Evolutionary conservation across 371 early-diverging fungal species (phyloP).

Genomic region (Apophysomyces elegans): DNA sequence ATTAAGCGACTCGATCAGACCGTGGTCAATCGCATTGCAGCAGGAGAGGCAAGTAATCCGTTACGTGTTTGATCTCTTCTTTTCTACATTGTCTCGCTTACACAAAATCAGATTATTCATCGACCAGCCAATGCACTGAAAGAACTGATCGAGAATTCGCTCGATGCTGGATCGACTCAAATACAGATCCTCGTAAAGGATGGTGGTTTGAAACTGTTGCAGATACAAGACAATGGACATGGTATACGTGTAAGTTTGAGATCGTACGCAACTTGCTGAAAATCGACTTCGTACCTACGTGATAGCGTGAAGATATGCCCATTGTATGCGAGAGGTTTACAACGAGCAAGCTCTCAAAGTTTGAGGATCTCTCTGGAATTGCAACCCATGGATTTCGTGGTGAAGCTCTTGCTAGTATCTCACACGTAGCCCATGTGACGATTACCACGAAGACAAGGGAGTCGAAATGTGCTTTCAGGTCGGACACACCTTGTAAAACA

Average conservation of each 20-base stretch:
- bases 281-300: not conserved
- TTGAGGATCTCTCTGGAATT: slow-evolving; percentile 88
- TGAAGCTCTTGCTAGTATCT: slow-evolving; percentile 98
- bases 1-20: slow-evolving; percentile 75
- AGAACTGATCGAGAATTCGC: slow-evolving; percentile 78
- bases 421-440: slow-evolving; percentile 89
- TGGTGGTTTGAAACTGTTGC: slow-evolving; percentile 89
- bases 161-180: slow-evolving; percentile 92
- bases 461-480: slow-evolving; percentile 84
- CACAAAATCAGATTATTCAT: slow-evolving; percentile 56
- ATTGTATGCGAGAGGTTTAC: slow-evolving; percentile 95
- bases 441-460: slow-evolving; percentile 86
- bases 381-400: slow-evolving; percentile 99
- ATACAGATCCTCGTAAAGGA: slow-evolving; percentile 86
- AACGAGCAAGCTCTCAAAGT: slow-evolving; percentile 90
- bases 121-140: slow-evolving; percentile 9
- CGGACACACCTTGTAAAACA: not conserved
- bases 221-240: slow-evolving; percentile 96
- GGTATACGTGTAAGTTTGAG: slow-evolving; percentile 78
- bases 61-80: not conserved
- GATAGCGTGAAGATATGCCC: slow-evolving; percentile 73
- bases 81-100: not conserved
- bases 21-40: slow-evolving; percentile 94
- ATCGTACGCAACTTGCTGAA: not conserved
- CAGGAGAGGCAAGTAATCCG: slow-evolving; percentile 80